These are phyloP conservation scores for Hymenoscyphus salicellus DNA, from an alignment of 2,329 filamentous ascomycete genomes.

Conservation along the genomic window DNA sequence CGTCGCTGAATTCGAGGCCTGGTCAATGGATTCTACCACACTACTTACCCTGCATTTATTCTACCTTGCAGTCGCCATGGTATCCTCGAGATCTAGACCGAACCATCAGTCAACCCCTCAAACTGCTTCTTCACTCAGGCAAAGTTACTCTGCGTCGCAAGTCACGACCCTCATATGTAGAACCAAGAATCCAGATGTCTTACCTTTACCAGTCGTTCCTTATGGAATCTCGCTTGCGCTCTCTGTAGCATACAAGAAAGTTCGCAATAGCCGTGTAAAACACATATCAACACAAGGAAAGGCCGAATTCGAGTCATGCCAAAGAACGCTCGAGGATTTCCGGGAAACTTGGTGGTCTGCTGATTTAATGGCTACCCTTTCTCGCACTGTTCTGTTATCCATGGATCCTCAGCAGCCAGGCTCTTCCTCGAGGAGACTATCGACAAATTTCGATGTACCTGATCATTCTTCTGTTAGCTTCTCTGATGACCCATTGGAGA, in stretches of 20 bases:
- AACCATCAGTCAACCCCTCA: neutral
- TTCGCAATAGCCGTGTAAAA: conserved; percentile 3
- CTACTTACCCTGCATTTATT: conserved; percentile 7
- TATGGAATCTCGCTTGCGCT: conserved; percentile 12
- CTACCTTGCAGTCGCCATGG: conserved; percentile 7
- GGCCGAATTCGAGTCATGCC: conserved; percentile 5
- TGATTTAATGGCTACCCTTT: conserved; percentile 8
- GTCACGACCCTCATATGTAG: conserved; percentile 7
- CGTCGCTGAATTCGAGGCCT: conserved; percentile 1
- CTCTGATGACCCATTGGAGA: neutral
- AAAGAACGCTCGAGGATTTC: neutral
- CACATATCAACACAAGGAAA: conserved; percentile 2
- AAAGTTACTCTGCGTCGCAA: conserved; percentile 2
- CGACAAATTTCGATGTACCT: neutral
- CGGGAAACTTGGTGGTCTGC: conserved; percentile 10
- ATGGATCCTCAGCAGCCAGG: neutral
- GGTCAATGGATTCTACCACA: neutral
- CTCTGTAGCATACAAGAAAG: conserved; percentile 8
- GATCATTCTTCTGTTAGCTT: neutral
- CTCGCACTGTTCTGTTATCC: neutral
- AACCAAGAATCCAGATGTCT: neutral
- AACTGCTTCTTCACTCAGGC: conserved; percentile 4
- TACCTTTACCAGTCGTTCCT: conserved; percentile 7
- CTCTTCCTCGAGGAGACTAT: neutral
- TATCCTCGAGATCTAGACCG: conserved; percentile 4